Evolutionary conservation across 768 basidiomycete genomes (phyloP).

Genomic region (Naganishia antarctica): DNA sequence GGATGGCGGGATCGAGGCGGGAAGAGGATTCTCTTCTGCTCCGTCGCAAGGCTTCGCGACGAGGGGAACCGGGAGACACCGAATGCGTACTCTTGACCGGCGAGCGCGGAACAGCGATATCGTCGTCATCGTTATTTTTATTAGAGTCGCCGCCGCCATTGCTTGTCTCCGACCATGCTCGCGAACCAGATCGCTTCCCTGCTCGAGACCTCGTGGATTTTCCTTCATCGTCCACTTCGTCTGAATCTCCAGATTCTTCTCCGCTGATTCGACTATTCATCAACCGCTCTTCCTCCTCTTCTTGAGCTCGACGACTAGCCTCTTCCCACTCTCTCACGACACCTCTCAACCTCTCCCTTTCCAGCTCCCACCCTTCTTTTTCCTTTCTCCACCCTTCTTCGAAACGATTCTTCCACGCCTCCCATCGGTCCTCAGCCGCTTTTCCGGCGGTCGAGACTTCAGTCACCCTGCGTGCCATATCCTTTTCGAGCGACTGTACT

Average conservation of each 20-base stretch:
- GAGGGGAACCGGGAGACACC: conserved; percentile 12
- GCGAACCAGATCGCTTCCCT: conserved; percentile 23
- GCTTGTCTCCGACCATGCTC: not conserved
- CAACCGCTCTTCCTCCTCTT: conserved; percentile 47
- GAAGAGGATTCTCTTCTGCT: conserved; percentile 34
- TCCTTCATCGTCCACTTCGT: conserved; percentile 32
- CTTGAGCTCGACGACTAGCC: conserved; percentile 46
- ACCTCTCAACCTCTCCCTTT: conserved; percentile 66
- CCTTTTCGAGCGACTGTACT: conserved; percentile 42
- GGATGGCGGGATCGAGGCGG: conserved; percentile 36
- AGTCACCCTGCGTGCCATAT: conserved; percentile 39
- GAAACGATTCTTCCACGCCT: conserved; percentile 70
- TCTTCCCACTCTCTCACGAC: conserved; percentile 80
- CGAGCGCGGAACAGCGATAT: conserved; percentile 15
- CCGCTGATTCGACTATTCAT: conserved; percentile 43
- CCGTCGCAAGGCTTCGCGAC: not conserved
- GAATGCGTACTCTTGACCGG: not conserved
- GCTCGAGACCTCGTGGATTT: not conserved
- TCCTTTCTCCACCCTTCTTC: conserved; percentile 74
- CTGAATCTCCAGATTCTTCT: conserved; percentile 36
- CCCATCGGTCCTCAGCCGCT: conserved; percentile 49
- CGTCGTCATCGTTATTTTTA: conserved; percentile 22
- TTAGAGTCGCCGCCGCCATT: conserved; percentile 19
- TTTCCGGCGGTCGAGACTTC: conserved; percentile 40
- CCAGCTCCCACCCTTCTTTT: conserved; percentile 74